A percentile compares a stretch with the other conserved stretches of the same genome.
phyloP scores from a whole-genome alignment of 2,329 filamentous ascomycete genomes.

The Coniochaeta ligniaria region DNA sequence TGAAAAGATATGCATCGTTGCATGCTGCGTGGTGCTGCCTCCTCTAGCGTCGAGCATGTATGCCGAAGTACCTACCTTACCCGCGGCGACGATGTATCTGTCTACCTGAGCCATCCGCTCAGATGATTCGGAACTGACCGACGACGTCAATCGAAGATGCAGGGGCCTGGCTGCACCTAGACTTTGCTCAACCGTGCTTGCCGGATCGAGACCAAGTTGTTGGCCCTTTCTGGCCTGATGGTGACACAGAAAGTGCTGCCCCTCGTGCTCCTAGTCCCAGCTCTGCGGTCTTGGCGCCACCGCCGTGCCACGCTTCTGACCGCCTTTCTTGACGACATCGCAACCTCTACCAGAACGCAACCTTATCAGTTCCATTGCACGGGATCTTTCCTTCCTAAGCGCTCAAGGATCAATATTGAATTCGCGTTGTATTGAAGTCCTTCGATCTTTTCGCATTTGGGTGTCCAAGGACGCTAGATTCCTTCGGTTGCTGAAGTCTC shows the following conservation, averaged over 20 bases:
- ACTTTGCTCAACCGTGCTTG: background rate
- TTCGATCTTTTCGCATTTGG: too few relatives aligned
- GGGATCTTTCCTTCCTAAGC: too few relatives aligned
- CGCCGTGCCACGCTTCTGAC: background rate
- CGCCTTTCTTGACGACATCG: background rate
- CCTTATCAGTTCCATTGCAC: too few relatives aligned
- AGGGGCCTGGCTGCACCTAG: background rate
- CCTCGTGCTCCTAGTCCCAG: background rate
- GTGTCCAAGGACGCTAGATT: background rate
- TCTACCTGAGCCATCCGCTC: too few relatives aligned
- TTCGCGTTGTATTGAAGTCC: background rate
- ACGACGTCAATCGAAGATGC: background rate
- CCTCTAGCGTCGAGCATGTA: background rate
- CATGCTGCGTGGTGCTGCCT: background rate
- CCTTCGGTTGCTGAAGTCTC: background rate
- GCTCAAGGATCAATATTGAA: background rate
- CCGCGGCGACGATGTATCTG: too few relatives aligned
- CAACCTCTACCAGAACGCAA: background rate
- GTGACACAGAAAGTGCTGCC: background rate
- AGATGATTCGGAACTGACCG: background rate
- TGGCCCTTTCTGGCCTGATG: background rate
- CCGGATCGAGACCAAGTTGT: background rate
- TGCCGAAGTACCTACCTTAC: background rate
- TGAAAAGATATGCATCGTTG: background rate
- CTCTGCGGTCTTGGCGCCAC: background rate